phyloP scores from a whole-genome alignment of 2,329 filamentous ascomycete genomes.

The Tolypocladium nubicola region DNA sequence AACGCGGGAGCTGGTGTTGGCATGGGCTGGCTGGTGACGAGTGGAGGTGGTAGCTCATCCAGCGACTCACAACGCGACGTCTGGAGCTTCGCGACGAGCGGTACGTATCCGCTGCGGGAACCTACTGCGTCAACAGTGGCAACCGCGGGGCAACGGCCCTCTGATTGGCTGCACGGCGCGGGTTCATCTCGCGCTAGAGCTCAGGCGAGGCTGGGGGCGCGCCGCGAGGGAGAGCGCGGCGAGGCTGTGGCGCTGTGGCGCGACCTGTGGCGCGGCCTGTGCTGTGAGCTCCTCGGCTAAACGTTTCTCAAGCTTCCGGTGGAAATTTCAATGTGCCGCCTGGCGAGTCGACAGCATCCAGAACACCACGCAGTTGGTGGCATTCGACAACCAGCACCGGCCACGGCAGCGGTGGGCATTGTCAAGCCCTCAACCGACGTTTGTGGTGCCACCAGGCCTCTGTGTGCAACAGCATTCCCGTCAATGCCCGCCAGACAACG shows the following conservation, averaged over 20 bases:
- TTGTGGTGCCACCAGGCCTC: not conserved
- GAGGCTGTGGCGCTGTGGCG: constrained; percentile 8
- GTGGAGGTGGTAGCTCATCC: constrained; percentile 1
- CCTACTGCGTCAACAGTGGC: constrained; percentile 35
- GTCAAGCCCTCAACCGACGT: not conserved
- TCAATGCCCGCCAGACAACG: not conserved
- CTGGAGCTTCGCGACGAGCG: constrained; percentile 5
- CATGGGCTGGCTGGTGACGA: not conserved
- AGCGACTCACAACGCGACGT: constrained; percentile 12
- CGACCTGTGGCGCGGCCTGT: constrained; percentile 5
- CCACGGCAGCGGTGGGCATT: not conserved
- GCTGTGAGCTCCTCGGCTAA: constrained; percentile 9
- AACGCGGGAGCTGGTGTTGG: not conserved
- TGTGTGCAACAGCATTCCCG: not conserved
- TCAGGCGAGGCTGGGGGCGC: not conserved
- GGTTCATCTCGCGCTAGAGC: constrained; percentile 7
- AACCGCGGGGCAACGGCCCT: constrained; percentile 45
- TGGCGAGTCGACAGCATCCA: not conserved
- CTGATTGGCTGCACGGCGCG: constrained; percentile 28
- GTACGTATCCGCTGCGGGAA: not conserved
- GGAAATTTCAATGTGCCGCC: constrained; percentile 11
- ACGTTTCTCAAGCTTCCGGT: constrained; percentile 12
- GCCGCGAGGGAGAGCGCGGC: not conserved
- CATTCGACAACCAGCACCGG: not conserved
- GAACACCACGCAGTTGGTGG: not conserved